Percentiles rank a stretch among this genome's conserved stretches.
phyloP scores from a whole-genome alignment of 768 basidiomycete species.

The Goffeauzyma gilvescens region DNA sequence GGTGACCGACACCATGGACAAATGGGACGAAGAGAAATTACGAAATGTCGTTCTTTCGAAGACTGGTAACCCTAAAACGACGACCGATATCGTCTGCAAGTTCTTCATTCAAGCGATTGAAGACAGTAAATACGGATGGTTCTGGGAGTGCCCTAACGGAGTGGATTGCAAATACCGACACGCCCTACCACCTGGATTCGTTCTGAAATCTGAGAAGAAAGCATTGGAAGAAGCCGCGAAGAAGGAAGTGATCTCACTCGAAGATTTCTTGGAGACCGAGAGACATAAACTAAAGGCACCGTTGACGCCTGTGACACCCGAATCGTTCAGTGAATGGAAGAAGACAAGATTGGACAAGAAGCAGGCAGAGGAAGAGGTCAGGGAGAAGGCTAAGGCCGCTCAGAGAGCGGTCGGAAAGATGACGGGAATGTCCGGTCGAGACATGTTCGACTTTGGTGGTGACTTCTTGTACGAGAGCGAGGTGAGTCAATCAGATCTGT shows the following conservation, averaged over 20 bases:
- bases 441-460: constrained; percentile 47
- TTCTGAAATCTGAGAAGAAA: constrained; percentile 83
- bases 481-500: constrained; percentile 1
- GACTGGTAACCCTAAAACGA: constrained; percentile 73
- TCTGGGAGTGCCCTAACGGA: constrained; percentile 45
- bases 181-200: constrained; percentile 86
- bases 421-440: constrained; percentile 83
- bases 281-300: constrained; percentile 62
- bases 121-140: constrained; percentile 48
- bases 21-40: constrained; percentile 90
- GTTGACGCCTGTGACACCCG: constrained; percentile 79
- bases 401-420: constrained; percentile 74
- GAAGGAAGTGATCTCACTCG: constrained; percentile 72
- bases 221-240: constrained; percentile 67
- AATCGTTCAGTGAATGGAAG: constrained; percentile 87
- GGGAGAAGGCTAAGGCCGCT: constrained; percentile 60
- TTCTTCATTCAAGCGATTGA: constrained; percentile 94
- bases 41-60: constrained; percentile 69
- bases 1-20: constrained; percentile 80
- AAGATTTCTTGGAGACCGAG: constrained; percentile 96
- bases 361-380: constrained; percentile 62
- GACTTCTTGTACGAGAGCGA: constrained; percentile 28
- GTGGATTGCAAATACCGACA: constrained; percentile 73
- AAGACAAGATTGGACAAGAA: constrained; percentile 90
- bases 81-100: constrained; percentile 97